Percentiles rank a stretch among this genome's conserved stretches.
These are phyloP conservation scores for Strigomonas oncopelti DNA, from an alignment of 208 protist species.

Conservation along the genomic window DNA sequence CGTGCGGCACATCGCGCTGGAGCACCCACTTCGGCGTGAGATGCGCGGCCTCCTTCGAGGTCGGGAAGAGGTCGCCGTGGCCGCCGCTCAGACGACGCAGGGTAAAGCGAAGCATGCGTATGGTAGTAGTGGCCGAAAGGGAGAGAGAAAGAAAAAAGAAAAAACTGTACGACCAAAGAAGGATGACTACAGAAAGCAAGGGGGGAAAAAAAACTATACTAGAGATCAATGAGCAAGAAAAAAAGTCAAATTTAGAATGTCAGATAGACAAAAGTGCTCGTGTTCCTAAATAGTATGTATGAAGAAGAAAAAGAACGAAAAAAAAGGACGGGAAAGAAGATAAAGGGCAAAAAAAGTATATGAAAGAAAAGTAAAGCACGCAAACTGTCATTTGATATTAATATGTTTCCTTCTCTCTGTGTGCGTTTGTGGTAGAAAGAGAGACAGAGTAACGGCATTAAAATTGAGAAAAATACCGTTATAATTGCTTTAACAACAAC, in stretches of 20 bases:
- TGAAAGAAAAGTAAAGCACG: background rate
- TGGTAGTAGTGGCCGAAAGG: background rate
- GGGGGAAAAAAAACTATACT: constrained; percentile 12
- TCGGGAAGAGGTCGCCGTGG: constrained; percentile 80
- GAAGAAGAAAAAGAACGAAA: background rate
- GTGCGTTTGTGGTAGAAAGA: background rate
- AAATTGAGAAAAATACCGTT: background rate
- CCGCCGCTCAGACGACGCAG: constrained; percentile 48
- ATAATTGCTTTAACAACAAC: no score
- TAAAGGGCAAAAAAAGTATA: constrained; percentile 15
- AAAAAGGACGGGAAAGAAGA: constrained; percentile 7
- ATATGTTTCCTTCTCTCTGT: background rate
- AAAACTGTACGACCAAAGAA: no score
- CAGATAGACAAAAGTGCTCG: constrained; percentile 1
- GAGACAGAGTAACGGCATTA: background rate
- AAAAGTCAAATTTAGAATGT: no score
- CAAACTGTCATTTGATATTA: background rate
- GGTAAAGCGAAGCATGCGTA: constrained; percentile 17
- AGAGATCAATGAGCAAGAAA: background rate
- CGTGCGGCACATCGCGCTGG: constrained; percentile 32
- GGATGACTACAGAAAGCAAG: no score
- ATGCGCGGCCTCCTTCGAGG: constrained; percentile 71
- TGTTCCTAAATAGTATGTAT: background rate
- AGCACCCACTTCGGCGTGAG: constrained; percentile 59
- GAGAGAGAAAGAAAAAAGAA: background rate